phyloP scores from a whole-genome alignment of 75 land plant species.

The Selaginella tamariscina region DNA sequence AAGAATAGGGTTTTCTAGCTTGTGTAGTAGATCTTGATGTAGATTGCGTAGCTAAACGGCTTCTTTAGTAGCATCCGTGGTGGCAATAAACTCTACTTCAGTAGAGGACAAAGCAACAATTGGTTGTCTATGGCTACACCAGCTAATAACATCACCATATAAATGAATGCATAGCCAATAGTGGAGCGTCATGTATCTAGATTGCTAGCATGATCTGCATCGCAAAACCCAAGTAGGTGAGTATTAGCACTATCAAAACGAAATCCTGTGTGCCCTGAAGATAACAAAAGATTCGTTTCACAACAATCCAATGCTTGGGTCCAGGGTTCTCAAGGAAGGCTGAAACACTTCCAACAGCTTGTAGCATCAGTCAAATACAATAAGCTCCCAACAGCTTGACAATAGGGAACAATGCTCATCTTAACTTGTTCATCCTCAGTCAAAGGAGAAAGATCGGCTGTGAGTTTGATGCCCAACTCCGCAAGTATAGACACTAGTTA shows the following conservation, averaged over 20 bases:
- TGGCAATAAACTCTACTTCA: background rate
- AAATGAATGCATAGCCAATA: constrained; percentile 6
- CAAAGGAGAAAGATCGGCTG: background rate
- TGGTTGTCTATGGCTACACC: background rate
- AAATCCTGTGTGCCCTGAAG: background rate
- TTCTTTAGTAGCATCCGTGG: background rate
- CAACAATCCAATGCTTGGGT: constrained; percentile 6
- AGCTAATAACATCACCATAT: background rate
- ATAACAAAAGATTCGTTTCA: constrained; percentile 6
- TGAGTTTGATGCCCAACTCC: background rate
- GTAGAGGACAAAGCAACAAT: background rate
- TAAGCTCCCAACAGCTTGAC: background rate
- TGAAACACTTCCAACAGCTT: background rate
- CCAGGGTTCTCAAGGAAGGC: background rate
- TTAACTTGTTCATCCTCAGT: background rate
- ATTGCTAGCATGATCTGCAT: constrained; percentile 9
- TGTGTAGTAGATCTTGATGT: background rate
- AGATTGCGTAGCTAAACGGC: background rate
- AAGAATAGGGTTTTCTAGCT: background rate
- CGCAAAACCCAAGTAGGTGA: background rate
- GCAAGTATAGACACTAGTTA: background rate
- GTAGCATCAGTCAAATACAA: background rate
- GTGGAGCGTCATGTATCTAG: background rate
- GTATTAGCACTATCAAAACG: background rate
- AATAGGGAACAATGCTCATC: background rate